These are phyloP conservation scores for Inga oerstediana DNA, from an alignment of 306 rosid species.

Conservation along the genomic window DNA sequence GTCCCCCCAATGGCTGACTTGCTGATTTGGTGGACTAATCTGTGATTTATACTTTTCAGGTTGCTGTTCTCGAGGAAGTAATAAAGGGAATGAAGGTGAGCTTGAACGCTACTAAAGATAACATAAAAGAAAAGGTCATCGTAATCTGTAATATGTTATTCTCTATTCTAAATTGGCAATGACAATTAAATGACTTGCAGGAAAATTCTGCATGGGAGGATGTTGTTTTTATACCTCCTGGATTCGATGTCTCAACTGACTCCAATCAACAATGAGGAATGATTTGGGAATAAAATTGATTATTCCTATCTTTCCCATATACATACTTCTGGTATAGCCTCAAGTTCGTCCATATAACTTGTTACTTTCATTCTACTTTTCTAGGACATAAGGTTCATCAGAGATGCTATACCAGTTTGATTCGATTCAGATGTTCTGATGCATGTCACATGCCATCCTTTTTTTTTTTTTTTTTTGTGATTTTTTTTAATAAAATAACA, in stretches of 20 bases:
- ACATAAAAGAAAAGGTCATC: neutral
- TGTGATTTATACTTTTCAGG: constrained; percentile 50
- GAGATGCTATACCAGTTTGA: neutral
- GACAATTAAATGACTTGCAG: constrained; percentile 51
- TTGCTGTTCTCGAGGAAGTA: constrained; percentile 81
- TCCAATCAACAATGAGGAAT: constrained; percentile 43
- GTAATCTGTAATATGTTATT: neutral
- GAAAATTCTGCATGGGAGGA: constrained; percentile 79
- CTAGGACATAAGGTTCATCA: neutral
- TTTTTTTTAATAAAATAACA: no score
- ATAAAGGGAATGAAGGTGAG: constrained; percentile 93
- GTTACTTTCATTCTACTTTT: neutral
- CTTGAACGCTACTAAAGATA: constrained; percentile 6
- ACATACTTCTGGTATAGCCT: constrained; percentile 26
- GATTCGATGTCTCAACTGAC: constrained; percentile 74
- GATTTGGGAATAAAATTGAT: constrained; percentile 26
- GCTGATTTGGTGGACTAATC: constrained; percentile 26
- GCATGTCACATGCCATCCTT: neutral
- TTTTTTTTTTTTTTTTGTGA: neutral
- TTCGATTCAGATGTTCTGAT: neutral
- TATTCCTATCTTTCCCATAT: constrained; percentile 1
- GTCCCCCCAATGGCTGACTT: constrained; percentile 21
- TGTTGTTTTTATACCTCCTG: constrained; percentile 89
- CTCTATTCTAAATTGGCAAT: constrained; percentile 13
- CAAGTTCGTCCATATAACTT: constrained; percentile 31